A percentile compares a stretch with the other conserved stretches of the same genome.
phyloP scores from a whole-genome alignment of 1,284 basidiomycete genomes.

The Paramarasmius palmivorus region DNA sequence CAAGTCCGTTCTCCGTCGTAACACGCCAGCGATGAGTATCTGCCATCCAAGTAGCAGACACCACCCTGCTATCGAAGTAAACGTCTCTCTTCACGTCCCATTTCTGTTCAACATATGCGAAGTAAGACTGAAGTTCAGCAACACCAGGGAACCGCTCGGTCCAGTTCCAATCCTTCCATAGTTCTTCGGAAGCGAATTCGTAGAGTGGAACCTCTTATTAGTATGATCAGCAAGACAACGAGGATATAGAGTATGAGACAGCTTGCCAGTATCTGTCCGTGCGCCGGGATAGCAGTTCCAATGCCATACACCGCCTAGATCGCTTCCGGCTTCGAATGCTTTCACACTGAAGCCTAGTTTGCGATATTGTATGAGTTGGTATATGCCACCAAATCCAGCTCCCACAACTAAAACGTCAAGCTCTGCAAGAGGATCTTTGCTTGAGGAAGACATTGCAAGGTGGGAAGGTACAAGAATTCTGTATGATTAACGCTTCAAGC shows the following conservation, averaged over 20 bases:
- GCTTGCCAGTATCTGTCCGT: background rate
- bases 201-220: constrained; percentile 18
- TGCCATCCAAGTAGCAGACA: constrained; percentile 19
- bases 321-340: background rate
- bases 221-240: too few relatives aligned
- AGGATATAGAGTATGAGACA: too few relatives aligned
- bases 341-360: background rate
- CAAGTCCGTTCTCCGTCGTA: constrained; percentile 17
- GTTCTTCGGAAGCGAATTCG: constrained; percentile 21
- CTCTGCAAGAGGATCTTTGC: too few relatives aligned
- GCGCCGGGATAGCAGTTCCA: background rate
- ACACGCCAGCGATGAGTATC: constrained; percentile 21
- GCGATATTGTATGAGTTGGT: background rate
- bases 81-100: constrained; percentile 23
- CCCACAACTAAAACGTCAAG: background rate
- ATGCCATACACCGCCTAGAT: background rate
- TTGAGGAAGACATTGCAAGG: too few relatives aligned
- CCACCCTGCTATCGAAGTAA: constrained; percentile 22
- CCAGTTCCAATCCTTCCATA: constrained; percentile 27
- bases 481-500: too few relatives aligned
- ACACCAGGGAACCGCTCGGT: constrained; percentile 21
- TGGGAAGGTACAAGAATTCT: too few relatives aligned
- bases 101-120: constrained; percentile 22
- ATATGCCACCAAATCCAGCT: constrained; percentile 1
- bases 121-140: constrained; percentile 22